phyloP scores from a whole-genome alignment of 78 protist genomes.

The slime mould (Dictyostelium discoideum) region DNA sequence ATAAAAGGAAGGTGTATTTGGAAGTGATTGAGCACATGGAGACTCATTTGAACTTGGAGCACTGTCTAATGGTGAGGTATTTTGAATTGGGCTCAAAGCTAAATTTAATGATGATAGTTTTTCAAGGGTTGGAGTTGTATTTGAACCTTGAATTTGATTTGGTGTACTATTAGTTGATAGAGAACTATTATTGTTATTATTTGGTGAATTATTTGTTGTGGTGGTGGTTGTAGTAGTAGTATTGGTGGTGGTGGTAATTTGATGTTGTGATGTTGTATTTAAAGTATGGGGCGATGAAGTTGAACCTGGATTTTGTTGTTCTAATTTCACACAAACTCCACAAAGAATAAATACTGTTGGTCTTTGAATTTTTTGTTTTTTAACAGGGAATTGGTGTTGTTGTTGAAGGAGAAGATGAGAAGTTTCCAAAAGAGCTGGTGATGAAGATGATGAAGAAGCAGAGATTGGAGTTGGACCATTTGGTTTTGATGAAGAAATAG shows the following conservation, averaged over 20 bases:
- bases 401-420: constrained; percentile 5
- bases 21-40: constrained; percentile 6
- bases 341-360: constrained; percentile 32
- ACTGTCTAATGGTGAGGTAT: background rate
- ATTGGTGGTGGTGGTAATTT: background rate
- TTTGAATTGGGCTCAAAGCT: background rate
- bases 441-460: constrained; percentile 12
- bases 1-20: constrained; percentile 36
- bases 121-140: constrained; percentile 7
- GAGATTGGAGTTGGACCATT: constrained; percentile 3
- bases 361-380: constrained; percentile 46
- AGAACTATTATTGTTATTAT: background rate
- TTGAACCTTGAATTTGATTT: background rate
- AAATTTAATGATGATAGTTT: background rate
- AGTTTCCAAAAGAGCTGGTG: constrained; percentile 20
- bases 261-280: background rate
- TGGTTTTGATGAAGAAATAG: background rate
- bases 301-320: background rate
- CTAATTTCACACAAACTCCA: background rate
- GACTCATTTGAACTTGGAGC: background rate
- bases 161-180: background rate
- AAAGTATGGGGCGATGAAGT: background rate
- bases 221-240: background rate
- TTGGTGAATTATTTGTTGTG: background rate
- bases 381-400: constrained; percentile 9